Base-by-base conservation (phyloP, 2,329 filamentous ascomycete species). In the Ophiostoma sp. region DNA sequence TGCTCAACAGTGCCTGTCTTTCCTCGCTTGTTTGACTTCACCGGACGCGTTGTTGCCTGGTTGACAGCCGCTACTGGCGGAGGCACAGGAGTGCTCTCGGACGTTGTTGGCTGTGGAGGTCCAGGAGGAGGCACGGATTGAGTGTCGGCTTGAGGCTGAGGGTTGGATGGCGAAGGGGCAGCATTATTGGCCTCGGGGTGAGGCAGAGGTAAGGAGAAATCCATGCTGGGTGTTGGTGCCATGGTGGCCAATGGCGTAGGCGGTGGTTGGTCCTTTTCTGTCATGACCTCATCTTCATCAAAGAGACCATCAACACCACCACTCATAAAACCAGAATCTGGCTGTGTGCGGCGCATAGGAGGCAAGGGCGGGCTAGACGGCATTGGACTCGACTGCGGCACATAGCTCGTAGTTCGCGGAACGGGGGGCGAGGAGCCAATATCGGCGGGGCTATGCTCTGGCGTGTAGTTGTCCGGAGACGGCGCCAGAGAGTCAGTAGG, bases 351-450 rank as follows among this genome's bases (percentile, higher is more conserved):
- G 0, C 82, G 85, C 82, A 89, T 88, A 0, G 87, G 86, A 8
- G 87, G 87, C 67, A 93, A 83, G 62, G 88, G 85, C 1, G 94
- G 95, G 77, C 94, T 98, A 1, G 94, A 97, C 35, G 89, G 87
- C 36, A 87, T 86, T 4, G 90, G 89, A 71, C 86, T 88, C 1
- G 85, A 86, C 68, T 78, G 82, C 39, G 84, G 81, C 4, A 74
- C 64, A 74, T 83, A 88, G 62, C 83, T 79, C 39, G 83, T 82
- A 52, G 85, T 85, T 73, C 87, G 85, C 73, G 93, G 88, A 1
- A 96, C 84, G 0, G 95, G 95, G 17, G 94, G 94, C 3, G 94
- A 98, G 0, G 95, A 98, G 1, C 91, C 91, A 75, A 98, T 92
- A 69, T 92, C 91, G 67, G 88, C 88, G 4, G 93, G 90, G 68